These are phyloP conservation scores for Quercus agrifolia DNA, from an alignment of 306 rosid species.

Conservation along the genomic window DNA sequence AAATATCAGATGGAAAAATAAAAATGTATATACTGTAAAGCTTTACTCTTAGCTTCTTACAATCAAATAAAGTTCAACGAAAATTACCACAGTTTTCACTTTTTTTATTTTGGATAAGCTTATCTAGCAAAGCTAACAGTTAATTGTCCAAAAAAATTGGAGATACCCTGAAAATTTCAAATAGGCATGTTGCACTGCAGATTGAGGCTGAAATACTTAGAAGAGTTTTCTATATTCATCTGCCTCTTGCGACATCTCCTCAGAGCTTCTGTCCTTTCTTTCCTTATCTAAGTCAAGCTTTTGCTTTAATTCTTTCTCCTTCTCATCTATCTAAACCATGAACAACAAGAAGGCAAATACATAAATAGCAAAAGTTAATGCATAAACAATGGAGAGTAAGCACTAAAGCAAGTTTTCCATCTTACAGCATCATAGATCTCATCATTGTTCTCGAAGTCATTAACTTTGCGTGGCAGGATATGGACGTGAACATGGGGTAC, in stretches of 20 bases:
- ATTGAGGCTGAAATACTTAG: background rate
- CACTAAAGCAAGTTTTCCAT: background rate
- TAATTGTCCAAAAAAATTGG: background rate
- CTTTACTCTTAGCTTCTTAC: background rate
- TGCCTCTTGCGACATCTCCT: conserved; percentile 82
- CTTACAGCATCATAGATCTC: conserved; percentile 82
- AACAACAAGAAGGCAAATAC: background rate
- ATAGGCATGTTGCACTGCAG: background rate
- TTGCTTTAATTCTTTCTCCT: conserved; percentile 71
- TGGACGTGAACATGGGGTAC: conserved; percentile 97
- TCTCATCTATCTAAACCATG: conserved; percentile 64
- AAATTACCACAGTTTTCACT: background rate
- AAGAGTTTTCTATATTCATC: conserved; percentile 79
- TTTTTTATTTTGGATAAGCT: background rate
- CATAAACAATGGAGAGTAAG: background rate
- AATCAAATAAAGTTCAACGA: background rate
- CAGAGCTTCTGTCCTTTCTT: conserved; percentile 66
- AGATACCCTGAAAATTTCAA: background rate
- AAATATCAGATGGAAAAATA: background rate
- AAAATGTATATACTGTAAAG: background rate
- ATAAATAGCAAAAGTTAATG: conserved; percentile 8
- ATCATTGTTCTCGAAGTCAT: conserved; percentile 79
- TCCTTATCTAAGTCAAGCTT: conserved; percentile 83
- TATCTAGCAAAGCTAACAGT: background rate
- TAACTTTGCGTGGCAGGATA: conserved; percentile 66